Conservation (phyloP, 257 asterid genomes). For the Henckelia pumila region DNA sequence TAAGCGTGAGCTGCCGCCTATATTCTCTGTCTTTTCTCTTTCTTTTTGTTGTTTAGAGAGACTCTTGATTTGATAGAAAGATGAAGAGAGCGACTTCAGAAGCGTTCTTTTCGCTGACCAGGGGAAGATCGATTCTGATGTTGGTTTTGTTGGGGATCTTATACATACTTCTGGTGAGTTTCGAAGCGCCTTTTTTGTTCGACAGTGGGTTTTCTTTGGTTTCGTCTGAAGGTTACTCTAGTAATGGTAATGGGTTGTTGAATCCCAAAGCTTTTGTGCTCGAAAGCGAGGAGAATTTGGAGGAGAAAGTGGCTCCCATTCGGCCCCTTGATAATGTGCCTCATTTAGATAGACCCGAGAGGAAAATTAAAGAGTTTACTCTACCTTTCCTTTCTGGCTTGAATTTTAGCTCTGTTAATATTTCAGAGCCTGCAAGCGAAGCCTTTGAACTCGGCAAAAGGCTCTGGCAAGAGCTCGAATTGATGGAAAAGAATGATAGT, state of each 20-base stretch:
- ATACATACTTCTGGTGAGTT: slow-evolving; percentile 56
- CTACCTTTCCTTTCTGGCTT: slow-evolving; percentile 40
- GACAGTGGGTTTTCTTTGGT: slow-evolving; percentile 45
- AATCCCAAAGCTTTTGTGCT: slow-evolving; percentile 53
- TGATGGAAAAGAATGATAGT: slow-evolving; percentile 24
- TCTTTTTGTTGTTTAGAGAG: background rate
- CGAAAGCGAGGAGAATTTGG: slow-evolving; percentile 68
- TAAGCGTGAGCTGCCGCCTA: slow-evolving; percentile 1
- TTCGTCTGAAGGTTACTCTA: slow-evolving; percentile 37
- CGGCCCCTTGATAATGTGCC: slow-evolving; percentile 56
- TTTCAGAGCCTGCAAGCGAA: slow-evolving; percentile 55
- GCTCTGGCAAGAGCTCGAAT: slow-evolving; percentile 70
- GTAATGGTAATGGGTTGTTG: slow-evolving; percentile 41
- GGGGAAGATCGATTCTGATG: slow-evolving; percentile 59
- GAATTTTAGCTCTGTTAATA: slow-evolving; percentile 56
- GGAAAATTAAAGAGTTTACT: slow-evolving; percentile 28
- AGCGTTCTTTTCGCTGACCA: slow-evolving; percentile 50
- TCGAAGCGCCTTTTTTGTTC: slow-evolving; percentile 80
- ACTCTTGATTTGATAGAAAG: slow-evolving; percentile 2
- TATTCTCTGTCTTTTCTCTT: slow-evolving; percentile 4
- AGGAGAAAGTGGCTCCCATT: slow-evolving; percentile 53
- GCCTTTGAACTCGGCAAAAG: slow-evolving; percentile 67
- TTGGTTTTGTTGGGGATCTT: slow-evolving; percentile 51
- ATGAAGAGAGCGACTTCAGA: slow-evolving; percentile 71
- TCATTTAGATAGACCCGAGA: slow-evolving; percentile 37